Evolutionary conservation across 148 eudicot genomes (phyloP), one percentile per base, ranked within the genome.

Genomic region (Cornus controversa): DNA sequence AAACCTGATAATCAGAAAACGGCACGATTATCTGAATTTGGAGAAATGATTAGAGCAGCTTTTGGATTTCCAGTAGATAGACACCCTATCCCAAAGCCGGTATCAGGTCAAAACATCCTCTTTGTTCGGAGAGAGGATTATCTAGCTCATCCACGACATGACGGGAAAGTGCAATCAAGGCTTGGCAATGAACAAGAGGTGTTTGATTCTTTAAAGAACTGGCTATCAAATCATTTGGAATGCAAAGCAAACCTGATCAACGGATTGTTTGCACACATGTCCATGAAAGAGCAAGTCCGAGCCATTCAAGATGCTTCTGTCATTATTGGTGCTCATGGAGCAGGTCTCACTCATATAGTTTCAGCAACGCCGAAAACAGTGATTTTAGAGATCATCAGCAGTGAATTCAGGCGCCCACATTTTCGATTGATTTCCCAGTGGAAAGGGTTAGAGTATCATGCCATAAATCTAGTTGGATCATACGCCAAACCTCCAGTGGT

Each of bases 341-440:
- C 99, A 8, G 99, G 99, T n/a, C 93, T 96, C 64, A 96, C 99
- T 75, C 99, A 96, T 47, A 89, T 93, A 82, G 96, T 96, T 47
- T 85, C 97, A 37, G 98, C 99, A 42, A 78, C 83, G 15, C 90
- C 96, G 0, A 81, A 87, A 77, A 83, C 99, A 4, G 91, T 84
- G 63, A 82, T 96, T 76, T 79, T 96, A 36, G 99, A 96, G 85
- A 93, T 96, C n/a, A 82, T 96, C 26, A 87, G 91, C 69, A 88
- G 94, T 62, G 91, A 86, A 66, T 96, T 84, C 69, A 90, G 84
- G 73, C 91, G 99, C 26, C 98, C 99, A 0, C 99, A 96, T 90
- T 96, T 96, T 76, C 82, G 78, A 68, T 74, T 93, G 72, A 96
- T 96, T 71, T 83, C 99, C 29, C 76, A 58, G 58, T 93, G 99